Base-by-base conservation (phyloP, 345 rosid species). In the Rubroshorea leprosula region DNA sequence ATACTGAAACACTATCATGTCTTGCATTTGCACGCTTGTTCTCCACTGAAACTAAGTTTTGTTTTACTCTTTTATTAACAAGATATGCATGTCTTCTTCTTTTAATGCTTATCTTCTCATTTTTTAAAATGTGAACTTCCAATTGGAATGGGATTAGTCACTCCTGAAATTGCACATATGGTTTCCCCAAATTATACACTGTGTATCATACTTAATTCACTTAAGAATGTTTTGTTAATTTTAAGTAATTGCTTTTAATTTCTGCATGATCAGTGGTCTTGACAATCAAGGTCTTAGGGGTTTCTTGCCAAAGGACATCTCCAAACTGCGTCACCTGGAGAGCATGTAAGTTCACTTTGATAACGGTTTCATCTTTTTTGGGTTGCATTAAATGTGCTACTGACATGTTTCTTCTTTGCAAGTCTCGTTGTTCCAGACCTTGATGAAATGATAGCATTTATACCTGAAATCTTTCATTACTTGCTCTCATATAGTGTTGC, bases 231-330 rank as follows among this genome's bases (percentile, higher is more conserved):
- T 1, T 44, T 44, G 14, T 10, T 44, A 46, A 44, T 29, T 25
- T 51, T 39, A 53, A 46, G 41, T 64, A 64, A 54, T 38, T 47
- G 10, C 24, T 10, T 22, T 60, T 46, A 41, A 21, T 20, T 68
- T 67, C 46, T 67, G 55, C 47, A 22, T 63, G 67, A 27, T 65
- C 81, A 94, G 99, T 65, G 89, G 68, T 66, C 96, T 94, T 70
- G 85, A 73, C 76, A 94, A 76, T 70, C 97, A 94, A 73, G 97
- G 89, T 55, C 73, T 90, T 66, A 81, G 81, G 74, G 97, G 99
- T 62, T 82, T 63, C 76, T 67, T 94, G 74, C 93, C 93, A 20
- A 71, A 62, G 31, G 95, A 78, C 71, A 78, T 94, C 63, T 85
- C 90, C 57, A 76, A 69, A 58, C 78, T 94, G 46, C 76, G 41